Percentiles rank a stretch among this genome's conserved stretches.
phyloP scores from a whole-genome alignment of 2,329 filamentous ascomycete genomes.

The Alternaria tenuissima region DNA sequence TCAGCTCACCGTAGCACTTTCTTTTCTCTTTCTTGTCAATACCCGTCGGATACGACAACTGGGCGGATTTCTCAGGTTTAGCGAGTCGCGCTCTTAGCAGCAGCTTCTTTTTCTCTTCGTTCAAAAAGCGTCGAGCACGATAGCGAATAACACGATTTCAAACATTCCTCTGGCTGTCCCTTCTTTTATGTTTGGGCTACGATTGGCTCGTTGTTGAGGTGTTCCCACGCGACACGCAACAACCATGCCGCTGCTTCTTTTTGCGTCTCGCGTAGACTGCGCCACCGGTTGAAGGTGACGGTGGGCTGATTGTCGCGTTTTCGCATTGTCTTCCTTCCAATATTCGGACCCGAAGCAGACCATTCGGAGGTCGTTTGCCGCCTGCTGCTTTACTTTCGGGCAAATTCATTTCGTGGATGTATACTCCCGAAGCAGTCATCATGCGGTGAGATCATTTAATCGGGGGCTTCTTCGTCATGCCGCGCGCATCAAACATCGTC shows the following conservation, averaged over 20 bases:
- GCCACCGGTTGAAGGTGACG: background rate
- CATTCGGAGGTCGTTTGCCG: background rate
- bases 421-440: conserved; percentile 1
- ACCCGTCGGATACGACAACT: conserved; percentile 23
- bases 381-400: conserved; percentile 11
- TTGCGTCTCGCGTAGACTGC: background rate
- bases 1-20: conserved; percentile 15
- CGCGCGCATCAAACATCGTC: conserved; percentile 1
- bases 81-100: conserved; percentile 14
- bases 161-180: background rate
- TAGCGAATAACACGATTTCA: conserved; percentile 15
- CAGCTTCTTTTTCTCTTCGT: conserved; percentile 5
- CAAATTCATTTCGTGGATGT: background rate
- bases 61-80: conserved; percentile 22
- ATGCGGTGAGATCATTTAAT: conserved; percentile 12
- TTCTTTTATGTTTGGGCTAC: conserved; percentile 6
- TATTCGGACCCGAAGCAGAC: background rate
- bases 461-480: conserved; percentile 4
- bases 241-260: background rate
- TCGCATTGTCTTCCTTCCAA: background rate
- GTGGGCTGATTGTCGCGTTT: background rate
- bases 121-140: conserved; percentile 9
- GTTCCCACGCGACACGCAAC: background rate
- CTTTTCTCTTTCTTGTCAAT: conserved; percentile 23
- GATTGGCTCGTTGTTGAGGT: background rate